phyloP scores from a whole-genome alignment of 1,284 basidiomycete genomes.

The Trametes polyzona region DNA sequence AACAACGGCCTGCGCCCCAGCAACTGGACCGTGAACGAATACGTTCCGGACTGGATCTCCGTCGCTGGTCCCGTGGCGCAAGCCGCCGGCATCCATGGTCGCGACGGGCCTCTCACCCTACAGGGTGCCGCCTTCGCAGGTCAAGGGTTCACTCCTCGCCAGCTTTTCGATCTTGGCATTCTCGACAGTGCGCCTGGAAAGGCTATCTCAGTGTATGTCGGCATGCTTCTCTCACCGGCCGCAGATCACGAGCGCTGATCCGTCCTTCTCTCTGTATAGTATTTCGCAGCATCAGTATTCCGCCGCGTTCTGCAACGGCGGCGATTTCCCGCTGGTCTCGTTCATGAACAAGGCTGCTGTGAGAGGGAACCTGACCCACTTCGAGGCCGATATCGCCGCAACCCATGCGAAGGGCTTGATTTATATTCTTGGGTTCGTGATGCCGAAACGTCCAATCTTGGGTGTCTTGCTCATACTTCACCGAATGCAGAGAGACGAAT shows the following conservation, averaged over 20 bases:
- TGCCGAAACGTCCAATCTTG: background rate
- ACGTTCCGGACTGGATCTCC: slow-evolving; percentile 53
- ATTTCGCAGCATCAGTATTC: slow-evolving; percentile 67
- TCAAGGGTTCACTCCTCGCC: slow-evolving; percentile 61
- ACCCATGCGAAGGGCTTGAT: slow-evolving; percentile 50
- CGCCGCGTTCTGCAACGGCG: slow-evolving; percentile 56
- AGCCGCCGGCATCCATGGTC: slow-evolving; percentile 30
- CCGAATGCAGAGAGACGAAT: slow-evolving; percentile 32
- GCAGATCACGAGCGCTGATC: background rate
- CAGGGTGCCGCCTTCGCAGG: slow-evolving; percentile 56
- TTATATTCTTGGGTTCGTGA: slow-evolving; percentile 59
- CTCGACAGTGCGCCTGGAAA: slow-evolving; percentile 36
- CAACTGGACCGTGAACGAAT: slow-evolving; percentile 53
- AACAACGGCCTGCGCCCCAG: slow-evolving; percentile 50
- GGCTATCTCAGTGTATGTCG: slow-evolving; percentile 36
- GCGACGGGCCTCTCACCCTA: slow-evolving; percentile 44
- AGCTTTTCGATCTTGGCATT: slow-evolving; percentile 42
- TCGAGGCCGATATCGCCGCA: slow-evolving; percentile 52
- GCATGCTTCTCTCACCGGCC: background rate
- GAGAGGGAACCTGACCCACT: slow-evolving; percentile 56
- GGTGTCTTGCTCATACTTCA: background rate
- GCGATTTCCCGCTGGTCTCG: slow-evolving; percentile 52
- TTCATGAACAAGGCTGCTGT: slow-evolving; percentile 64
- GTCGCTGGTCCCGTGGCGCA: slow-evolving; percentile 33
- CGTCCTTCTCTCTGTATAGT: slow-evolving; percentile 35